Base-by-base conservation (phyloP, 257 asterid species). In the Schizonepeta tenuifolia region DNA sequence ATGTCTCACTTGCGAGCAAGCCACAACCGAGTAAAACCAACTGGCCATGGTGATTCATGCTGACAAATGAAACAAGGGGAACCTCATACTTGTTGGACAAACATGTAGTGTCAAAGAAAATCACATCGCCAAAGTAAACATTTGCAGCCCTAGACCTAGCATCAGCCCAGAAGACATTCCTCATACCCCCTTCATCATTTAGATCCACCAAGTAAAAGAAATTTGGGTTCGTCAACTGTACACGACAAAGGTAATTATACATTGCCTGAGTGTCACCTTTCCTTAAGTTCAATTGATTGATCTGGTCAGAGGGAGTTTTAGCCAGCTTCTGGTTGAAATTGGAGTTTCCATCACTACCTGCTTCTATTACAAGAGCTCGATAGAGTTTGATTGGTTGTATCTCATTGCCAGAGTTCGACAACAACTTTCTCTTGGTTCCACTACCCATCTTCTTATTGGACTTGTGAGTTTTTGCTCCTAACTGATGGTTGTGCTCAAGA, bases 21-120 rank as follows among this genome's bases (percentile, higher is more conserved):
- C 96, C 96, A 74, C 98, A 90, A n/a, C 96, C 98, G 55, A 92
- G 86, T 75, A 90, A 84, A 65, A 90, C 82, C 3, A 83, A 83
- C 50, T 85, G 96, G 46, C 88, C 96, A 66, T 89, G 96, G 80
- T 92, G 90, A 87, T 92, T 92, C 65, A 84, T 67, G 70, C 96
- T 91, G 36, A 92, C 94, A 75, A 92, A 78, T 55, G 88, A 66
- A 73, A 85, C 92, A 11, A 92, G 89, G 46, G 96, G 96, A 46
- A 82, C 77, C 85, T 90, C 98, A 33, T 84, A 90, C 57, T 87
- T 90, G 83, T 80, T 85, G 21, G 86, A 78, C 83, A 92, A 79
- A 80, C 86, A 90, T 31, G 92, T 78, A 47, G 75, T 84, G 72
- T 92, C 98, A 7, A 92, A 67, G 77, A 77, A 84, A 77, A 92